Base-by-base conservation (phyloP, 2,329 filamentous ascomycete genomes). In the Colletotrichum sp. region DNA sequence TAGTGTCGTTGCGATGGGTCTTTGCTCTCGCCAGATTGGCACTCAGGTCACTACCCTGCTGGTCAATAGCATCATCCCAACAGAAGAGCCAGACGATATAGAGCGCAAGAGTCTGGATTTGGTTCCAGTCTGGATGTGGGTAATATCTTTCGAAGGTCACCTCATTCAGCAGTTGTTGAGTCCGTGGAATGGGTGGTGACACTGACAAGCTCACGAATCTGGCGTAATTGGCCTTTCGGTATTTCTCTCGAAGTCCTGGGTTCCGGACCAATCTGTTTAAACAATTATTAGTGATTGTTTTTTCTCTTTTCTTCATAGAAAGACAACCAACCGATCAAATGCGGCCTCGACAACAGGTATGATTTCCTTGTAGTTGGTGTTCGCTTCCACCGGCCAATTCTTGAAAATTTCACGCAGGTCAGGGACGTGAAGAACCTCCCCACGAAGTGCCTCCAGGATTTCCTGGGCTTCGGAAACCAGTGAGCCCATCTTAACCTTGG, bases 1-100 rank as follows among this genome's bases (percentile, higher is more conserved):
- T 68, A 6, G 81, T 81, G 62, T 70, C 72, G 6, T 27, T 31
- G 51, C 81, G 78, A 78, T 77, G 80, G 5, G 55, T 65, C 61
- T 82, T 77, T 8, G 80, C 81, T 2, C 65, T 54, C 7, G 68
- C 69, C 43, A 80, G 78, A 59, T 83, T 77, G 7, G 58, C 72
- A 57, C 78, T 78, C 62, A 82, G 63, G 34, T 79, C 78, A 21
- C 47, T 76, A 75, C 74, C 81, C 79, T 55, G 78, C 77, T 18
- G 77, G 66, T 83, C 81, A 13, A 82, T 77, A 18, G 77, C 77
- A 54, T 83, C 81, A 27, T 82, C 81, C 81, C 81, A 83, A 68
- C 79, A 80, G 18, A 83, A 74, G 18, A 82, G 55, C 81, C 81
- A 83, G 38, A 77, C 73, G 21, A 75, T 76, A 54, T 77, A 81